These are phyloP conservation scores for Asterochloris erici DNA, from an alignment of 139 green algal species.

Conservation along the genomic window DNA sequence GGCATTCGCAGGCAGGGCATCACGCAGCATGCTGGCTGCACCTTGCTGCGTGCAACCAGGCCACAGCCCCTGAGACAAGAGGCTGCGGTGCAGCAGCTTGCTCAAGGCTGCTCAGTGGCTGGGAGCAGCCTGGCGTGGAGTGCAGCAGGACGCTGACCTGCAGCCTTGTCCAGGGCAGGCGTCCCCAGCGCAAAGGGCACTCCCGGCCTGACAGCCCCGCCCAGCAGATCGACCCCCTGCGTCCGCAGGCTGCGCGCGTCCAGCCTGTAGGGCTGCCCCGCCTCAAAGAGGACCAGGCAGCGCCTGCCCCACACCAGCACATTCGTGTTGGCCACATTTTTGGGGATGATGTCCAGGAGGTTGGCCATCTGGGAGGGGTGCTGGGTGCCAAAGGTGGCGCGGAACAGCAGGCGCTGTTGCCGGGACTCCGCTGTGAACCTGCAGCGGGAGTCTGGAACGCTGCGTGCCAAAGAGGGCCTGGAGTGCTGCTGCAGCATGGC, in stretches of 20 bases:
- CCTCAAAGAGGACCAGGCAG: slow-evolving; percentile 41
- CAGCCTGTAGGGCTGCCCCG: slow-evolving; percentile 38
- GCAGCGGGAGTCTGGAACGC: neutral
- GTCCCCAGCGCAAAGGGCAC: slow-evolving; percentile 43
- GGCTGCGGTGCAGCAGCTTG: no score
- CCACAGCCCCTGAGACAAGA: no score
- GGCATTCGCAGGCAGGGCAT: no score
- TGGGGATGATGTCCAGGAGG: slow-evolving; percentile 29
- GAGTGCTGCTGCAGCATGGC: neutral
- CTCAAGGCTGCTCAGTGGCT: no score
- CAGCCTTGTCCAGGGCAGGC: neutral
- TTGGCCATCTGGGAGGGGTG: slow-evolving; percentile 16
- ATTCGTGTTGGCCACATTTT: slow-evolving; percentile 47
- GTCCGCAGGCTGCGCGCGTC: slow-evolving; percentile 42
- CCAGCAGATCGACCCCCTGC: slow-evolving; percentile 33
- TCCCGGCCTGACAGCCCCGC: slow-evolving; percentile 24
- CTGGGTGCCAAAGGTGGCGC: slow-evolving; percentile 44
- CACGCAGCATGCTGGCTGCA: no score
- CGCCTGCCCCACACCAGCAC: slow-evolving; percentile 33
- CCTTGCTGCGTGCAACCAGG: no score
- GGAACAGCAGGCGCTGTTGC: slow-evolving; percentile 32
- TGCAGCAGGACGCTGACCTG: neutral
- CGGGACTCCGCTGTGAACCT: neutral
- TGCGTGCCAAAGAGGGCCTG: neutral
- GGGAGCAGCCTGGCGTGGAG: neutral